Base-by-base conservation (phyloP, 305 asterid species). In the Rubia tinctorum region DNA sequence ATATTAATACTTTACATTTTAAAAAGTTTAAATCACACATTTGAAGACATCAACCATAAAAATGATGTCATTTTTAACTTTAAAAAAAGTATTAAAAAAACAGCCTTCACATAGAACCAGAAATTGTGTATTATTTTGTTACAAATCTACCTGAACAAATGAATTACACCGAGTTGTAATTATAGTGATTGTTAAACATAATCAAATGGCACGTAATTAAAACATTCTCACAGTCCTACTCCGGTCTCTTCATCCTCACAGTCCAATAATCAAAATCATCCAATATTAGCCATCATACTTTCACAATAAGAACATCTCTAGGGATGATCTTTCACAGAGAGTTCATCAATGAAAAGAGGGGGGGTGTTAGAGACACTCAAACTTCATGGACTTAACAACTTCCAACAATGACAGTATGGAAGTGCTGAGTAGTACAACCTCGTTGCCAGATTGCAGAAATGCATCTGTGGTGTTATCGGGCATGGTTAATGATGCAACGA, bases 251-350 rank as follows among this genome's bases (percentile, higher is more conserved):
- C 37, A 30, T 30, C 37, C 37, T 30, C 37, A 30, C 37, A 30
- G 3, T 30, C 37, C 37, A 2, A 6, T 22, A 14, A 67, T 49
- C 45, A 55, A 66, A 58, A 67, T 10, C 37, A 30, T 30, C 37
- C 37, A 66, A 37, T 13, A 25, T 15, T 14, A 47, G 55, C 18
- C 17, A 34, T 59, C 85, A 68, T 84, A 93, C 98, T 68, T 82
- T 84, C 51, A 86, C 82, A 84, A 93, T 30, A 30, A 30, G 80
- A 79, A 89, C 78, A 42, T 91, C 89, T 84, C 88, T 83, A 30
- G 5, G 98, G 96, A 68, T 86, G 61, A 77, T 93, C 96, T 77
- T 93, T 93, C 53, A 93, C 98, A 0, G 98, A 93, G 13, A 91
- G 91, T 39, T 91, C 98, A 83, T 93, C 98, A 13, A 73, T 94